Conservation (phyloP, 2,329 filamentous ascomycete species). For the Apiospora sp. region DNA sequence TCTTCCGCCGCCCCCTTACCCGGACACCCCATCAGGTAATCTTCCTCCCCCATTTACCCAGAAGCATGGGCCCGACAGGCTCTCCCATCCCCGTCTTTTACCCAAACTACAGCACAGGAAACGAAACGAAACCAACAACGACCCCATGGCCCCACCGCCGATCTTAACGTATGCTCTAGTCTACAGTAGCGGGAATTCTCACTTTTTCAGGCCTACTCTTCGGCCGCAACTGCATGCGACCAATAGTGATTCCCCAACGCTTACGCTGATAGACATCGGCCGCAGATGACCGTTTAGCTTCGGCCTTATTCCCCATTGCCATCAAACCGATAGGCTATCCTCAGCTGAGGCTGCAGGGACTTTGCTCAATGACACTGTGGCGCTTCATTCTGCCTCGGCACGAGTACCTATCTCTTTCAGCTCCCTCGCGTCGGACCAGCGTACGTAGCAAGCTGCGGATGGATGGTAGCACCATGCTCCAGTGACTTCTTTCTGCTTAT, state of each 20-base stretch:
- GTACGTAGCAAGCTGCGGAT: background rate
- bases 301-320: background rate
- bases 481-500: background rate
- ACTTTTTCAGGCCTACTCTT: background rate
- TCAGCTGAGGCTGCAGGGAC: constrained; percentile 10
- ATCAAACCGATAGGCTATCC: background rate
- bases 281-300: background rate
- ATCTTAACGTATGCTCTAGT: background rate
- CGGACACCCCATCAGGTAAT: background rate
- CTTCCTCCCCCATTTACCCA: constrained; percentile 4
- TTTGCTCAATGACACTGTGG: background rate
- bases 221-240: background rate
- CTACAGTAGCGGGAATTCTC: background rate
- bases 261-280: background rate
- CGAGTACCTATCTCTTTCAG: background rate
- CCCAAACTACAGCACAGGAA: background rate
- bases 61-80: background rate
- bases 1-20: background rate
- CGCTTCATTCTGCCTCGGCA: constrained; percentile 13
- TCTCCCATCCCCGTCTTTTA: background rate
- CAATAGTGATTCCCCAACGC: background rate
- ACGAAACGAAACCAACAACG: background rate
- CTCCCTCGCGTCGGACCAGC: background rate
- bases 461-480: background rate
- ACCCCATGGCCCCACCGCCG: background rate